Evolutionary conservation across 1,284 basidiomycete genomes (phyloP), one percentile per base, ranked within the genome.

Genomic region (Rhodotorula sp.): DNA sequence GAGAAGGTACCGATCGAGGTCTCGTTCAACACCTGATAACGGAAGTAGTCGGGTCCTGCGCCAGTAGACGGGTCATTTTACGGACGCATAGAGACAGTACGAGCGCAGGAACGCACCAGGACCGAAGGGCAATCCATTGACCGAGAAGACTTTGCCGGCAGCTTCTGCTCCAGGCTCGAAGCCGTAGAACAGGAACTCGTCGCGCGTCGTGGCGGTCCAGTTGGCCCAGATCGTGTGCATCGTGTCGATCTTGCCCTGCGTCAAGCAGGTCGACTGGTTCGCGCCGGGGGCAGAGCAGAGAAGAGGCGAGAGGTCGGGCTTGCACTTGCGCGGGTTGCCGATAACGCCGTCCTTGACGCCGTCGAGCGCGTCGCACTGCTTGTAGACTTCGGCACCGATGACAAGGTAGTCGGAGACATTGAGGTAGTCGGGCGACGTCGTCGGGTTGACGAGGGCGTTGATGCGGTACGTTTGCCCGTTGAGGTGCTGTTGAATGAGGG

Each of bases 351-450:
- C 79, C 39, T 59, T 60, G 32, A 79, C 66, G 15, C 77, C 76
- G 56, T 79, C 79, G 36, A 77, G 68, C 17, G 47, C 59, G 62
- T 79, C 79, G 60, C 79, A 79, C 52, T 79, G 77, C 0, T 51
- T 36, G 6, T 77, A 56, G 30, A 78, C 76, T 4, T 65, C 64
- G 19, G 62, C 53, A 29, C 75, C 67, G 48, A 79, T 74, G 1
- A 56, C n/a, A 6, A 59, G 65, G 55, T 72, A 77, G 54, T 72
- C 58, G 34, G 66, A 29, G 2, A 62, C 8, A n/a, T 51, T 36
- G 48, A 77, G 69, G 58, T 63, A 68, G 29, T 68, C 66, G 6
- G 63, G 52, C 1, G 71, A 62, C 59, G 58, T 66, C 39, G 55
- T 15, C 2, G 55, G n/a, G 59, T 77, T 77, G 32, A 75, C 70